Conservation (phyloP, 2,329 filamentous ascomycete species). For the Colletotrichum falcatum region DNA sequence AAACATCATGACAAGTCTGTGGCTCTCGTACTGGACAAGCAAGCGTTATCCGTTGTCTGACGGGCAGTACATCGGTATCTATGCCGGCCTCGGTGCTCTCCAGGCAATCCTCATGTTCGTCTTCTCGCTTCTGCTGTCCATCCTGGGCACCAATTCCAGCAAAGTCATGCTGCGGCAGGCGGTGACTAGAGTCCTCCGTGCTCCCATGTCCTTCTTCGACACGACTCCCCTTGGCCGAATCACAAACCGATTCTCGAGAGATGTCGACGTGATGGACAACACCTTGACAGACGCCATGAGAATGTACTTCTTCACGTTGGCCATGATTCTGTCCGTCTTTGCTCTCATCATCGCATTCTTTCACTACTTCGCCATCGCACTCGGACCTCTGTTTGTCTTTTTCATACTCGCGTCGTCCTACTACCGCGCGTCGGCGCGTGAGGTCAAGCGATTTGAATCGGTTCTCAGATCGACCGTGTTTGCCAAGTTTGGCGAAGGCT, state of each 20-base stretch:
- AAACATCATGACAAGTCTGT: conserved; percentile 89
- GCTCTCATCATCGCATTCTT: conserved; percentile 95
- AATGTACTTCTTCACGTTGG: conserved; percentile 90
- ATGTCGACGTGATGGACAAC: conserved; percentile 98
- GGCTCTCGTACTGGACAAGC: conserved; percentile 95
- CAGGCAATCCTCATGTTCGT: conserved; percentile 83
- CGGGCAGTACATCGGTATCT: conserved; percentile 79
- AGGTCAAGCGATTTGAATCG: conserved; percentile 94
- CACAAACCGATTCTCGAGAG: conserved; percentile 94
- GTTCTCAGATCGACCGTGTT: conserved; percentile 90
- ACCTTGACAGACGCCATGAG: conserved; percentile 88
- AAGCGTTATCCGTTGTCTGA: conserved; percentile 76
- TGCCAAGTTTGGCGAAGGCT: conserved; percentile 89
- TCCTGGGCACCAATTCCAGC: conserved; percentile 84
- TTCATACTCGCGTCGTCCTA: conserved; percentile 88
- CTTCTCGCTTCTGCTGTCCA: conserved; percentile 83
- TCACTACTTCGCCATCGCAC: conserved; percentile 80
- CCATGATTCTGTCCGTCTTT: conserved; percentile 86
- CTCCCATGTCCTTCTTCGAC: conserved; percentile 93
- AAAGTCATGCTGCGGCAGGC: conserved; percentile 85
- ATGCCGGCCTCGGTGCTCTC: conserved; percentile 76
- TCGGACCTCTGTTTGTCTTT: conserved; percentile 75
- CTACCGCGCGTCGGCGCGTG: conserved; percentile 90
- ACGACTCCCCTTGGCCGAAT: conserved; percentile 95
- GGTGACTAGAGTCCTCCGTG: conserved; percentile 79